Conservation (phyloP, 1,284 basidiomycete species). For the Moesziomyces globuligerus region DNA sequence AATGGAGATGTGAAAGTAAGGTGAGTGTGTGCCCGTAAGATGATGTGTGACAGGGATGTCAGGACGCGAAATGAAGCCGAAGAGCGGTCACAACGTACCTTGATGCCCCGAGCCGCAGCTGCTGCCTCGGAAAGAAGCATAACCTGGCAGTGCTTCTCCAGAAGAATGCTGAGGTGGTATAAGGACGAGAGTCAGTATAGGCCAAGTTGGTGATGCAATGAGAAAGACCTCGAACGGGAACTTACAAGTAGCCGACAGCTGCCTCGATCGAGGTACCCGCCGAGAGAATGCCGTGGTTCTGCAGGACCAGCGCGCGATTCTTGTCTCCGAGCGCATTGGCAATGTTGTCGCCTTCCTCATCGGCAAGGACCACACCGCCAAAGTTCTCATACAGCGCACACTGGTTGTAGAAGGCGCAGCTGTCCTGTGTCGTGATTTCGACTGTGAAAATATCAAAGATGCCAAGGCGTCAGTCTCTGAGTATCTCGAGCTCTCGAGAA, state of each 20-base stretch:
- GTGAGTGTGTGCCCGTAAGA: no score
- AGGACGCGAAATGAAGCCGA: no score
- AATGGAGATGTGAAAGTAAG: no score
- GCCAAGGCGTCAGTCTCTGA: not conserved
- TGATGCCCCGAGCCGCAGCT: constrained; percentile 46
- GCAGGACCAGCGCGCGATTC: constrained; percentile 68
- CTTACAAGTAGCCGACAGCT: constrained; percentile 67
- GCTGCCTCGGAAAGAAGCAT: constrained; percentile 72
- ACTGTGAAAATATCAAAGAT: constrained; percentile 9
- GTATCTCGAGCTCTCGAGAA: not conserved
- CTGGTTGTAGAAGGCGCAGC: constrained; percentile 66
- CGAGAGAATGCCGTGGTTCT: constrained; percentile 74
- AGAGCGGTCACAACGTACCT: constrained; percentile 12
- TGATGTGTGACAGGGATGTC: no score
- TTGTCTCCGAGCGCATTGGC: constrained; percentile 72
- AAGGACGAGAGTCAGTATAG: not conserved
- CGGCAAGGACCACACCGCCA: constrained; percentile 74
- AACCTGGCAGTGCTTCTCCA: constrained; percentile 71
- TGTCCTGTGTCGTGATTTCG: constrained; percentile 69
- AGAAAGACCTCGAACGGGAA: not conserved
- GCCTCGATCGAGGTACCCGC: constrained; percentile 70
- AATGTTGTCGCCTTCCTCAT: constrained; percentile 74
- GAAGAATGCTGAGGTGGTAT: constrained; percentile 62
- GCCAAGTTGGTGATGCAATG: not conserved
- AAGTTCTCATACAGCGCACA: constrained; percentile 67